A percentile compares a stretch with the other conserved stretches of the same genome.
Conservation (phyloP, 306 rosid species). For the Malus sieversii region DNA sequence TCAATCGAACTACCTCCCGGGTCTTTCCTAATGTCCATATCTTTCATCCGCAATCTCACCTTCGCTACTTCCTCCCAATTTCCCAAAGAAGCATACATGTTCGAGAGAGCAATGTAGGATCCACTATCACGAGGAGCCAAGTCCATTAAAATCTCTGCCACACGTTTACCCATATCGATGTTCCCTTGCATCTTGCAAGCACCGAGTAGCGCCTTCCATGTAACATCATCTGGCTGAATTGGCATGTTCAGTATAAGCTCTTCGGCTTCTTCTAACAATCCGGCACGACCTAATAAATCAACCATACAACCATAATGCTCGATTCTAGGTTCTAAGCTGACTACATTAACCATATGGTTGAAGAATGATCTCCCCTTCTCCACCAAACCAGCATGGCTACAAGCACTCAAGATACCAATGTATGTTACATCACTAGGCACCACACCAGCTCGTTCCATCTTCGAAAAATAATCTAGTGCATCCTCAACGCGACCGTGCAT, state of each 20-base stretch:
- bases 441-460: constrained; percentile 48
- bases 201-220: constrained; percentile 84
- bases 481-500: constrained; percentile 57
- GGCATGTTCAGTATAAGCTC: constrained; percentile 56
- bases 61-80: constrained; percentile 65
- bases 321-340: constrained; percentile 49
- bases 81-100: constrained; percentile 56
- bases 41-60: constrained; percentile 67
- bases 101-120: constrained; percentile 75
- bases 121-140: constrained; percentile 70
- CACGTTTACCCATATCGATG: constrained; percentile 44
- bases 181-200: constrained; percentile 66
- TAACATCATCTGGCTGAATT: constrained; percentile 54
- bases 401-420: constrained; percentile 59
- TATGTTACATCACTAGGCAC: constrained; percentile 60
- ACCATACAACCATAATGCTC: constrained; percentile 87
- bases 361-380: constrained; percentile 49
- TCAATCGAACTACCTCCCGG: constrained; percentile 86
- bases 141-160: constrained; percentile 46
- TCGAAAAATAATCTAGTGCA: constrained; percentile 32
- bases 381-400: constrained; percentile 72
- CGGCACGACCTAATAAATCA: constrained; percentile 65
- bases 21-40: constrained; percentile 63
- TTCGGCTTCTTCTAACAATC: constrained; percentile 66
- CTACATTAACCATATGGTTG: constrained; percentile 46